A percentile compares a stretch with the other conserved stretches of the same genome.
Evolutionary conservation across 2,329 filamentous ascomycete species (phyloP).

Genomic region (Exophiala mesophila): DNA sequence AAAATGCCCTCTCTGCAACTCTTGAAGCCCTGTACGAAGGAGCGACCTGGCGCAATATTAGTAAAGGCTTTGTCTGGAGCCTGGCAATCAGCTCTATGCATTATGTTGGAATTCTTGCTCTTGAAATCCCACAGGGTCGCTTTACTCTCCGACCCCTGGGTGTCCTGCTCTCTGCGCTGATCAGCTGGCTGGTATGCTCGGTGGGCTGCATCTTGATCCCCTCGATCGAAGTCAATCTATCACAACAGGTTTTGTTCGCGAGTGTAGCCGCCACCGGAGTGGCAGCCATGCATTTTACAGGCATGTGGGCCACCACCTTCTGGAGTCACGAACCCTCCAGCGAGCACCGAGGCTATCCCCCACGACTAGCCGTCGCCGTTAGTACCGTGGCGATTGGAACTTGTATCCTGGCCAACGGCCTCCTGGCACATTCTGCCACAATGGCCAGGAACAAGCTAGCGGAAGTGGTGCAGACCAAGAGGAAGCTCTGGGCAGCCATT

Average conservation of each 20-base stretch:
- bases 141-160: conserved; percentile 26
- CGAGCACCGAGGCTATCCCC: conserved; percentile 29
- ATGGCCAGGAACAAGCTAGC: conserved; percentile 34
- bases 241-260: conserved; percentile 32
- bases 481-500: conserved; percentile 32
- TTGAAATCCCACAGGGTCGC: conserved; percentile 31
- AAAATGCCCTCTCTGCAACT: conserved; percentile 12
- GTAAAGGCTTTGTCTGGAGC: conserved; percentile 32
- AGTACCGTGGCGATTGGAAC: conserved; percentile 32
- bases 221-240: conserved; percentile 31
- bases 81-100: conserved; percentile 34
- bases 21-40: conserved; percentile 25
- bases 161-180: conserved; percentile 30
- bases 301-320: conserved; percentile 31
- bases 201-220: conserved; percentile 32
- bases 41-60: conserved; percentile 25
- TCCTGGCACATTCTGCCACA: conserved; percentile 34
- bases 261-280: conserved; percentile 32
- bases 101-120: conserved; percentile 30
- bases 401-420: conserved; percentile 33
- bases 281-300: conserved; percentile 35
- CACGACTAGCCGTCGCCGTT: conserved; percentile 30
- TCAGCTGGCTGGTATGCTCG: conserved; percentile 33
- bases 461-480: conserved; percentile 31
- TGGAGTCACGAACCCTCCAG: conserved; percentile 28